Evolutionary conservation across 2,329 filamentous ascomycete genomes (phyloP), one percentile per base, ranked within the genome.

Genomic region (Hypomyces perniciosus): DNA sequence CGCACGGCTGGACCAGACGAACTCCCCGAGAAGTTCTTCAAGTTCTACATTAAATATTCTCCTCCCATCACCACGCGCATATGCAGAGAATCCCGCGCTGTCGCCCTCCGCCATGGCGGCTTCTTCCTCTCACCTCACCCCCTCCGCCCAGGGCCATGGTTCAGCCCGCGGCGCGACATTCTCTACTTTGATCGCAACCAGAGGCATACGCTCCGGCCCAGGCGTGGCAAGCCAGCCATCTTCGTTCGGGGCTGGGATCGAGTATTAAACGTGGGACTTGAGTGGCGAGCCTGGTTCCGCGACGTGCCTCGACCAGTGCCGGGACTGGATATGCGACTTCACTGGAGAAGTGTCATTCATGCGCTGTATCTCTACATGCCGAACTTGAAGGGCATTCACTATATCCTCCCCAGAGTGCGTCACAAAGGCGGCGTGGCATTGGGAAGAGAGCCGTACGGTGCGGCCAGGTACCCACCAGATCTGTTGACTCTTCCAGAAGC

Each of bases 151-250:
- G 59, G 60, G 1, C 44, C 53, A 4, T 64, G 60, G 61, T 65
- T 66, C 47, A 62, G 56, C 12, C 56, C 60, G 2, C 47, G 57
- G 20, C 51, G 52, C 0, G 61, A 66, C 45, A 52, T 67, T 10
- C 54, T 69, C 10, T 65, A 66, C 40, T 56, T 67, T 27, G 61
- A 63, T 40, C 58, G 62, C 41, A 62, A 62, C 28, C 58, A 61
- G 20, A 54, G 59, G 6, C 53, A 54, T 5, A 55, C 41, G 4
- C 51, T 63, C 5, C 48, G 57, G 5, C 33, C 51, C 7, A 59
- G 54, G 9, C 28, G 12, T 6, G 51, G 39, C 44, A 51, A 2
- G 34, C 46, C 10, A 53, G 42, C 27, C 8, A 53, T 27, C 44
- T 37, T 41, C 29, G 46, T 65, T 1, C 26, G 48, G 1, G 58